phyloP scores from a whole-genome alignment of 1,284 basidiomycete genomes.

The Fomitopsis betulina region DNA sequence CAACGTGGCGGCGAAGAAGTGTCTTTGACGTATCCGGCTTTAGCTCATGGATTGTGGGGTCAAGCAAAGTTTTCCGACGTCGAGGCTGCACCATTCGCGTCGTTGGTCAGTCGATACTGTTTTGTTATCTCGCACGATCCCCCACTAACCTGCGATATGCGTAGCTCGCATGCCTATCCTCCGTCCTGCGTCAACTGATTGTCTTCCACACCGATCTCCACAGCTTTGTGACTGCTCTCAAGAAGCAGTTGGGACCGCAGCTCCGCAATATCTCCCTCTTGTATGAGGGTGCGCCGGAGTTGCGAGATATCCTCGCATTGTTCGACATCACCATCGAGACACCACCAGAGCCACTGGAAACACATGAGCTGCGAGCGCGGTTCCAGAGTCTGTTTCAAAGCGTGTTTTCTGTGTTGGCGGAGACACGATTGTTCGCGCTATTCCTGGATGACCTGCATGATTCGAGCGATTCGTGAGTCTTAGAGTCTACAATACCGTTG shows the following conservation, averaged over 20 bases:
- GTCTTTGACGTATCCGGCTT: background rate
- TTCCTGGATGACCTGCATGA: constrained; percentile 72
- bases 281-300: constrained; percentile 64
- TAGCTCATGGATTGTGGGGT: constrained; percentile 70
- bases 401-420: constrained; percentile 62
- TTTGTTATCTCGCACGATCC: background rate
- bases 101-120: constrained; percentile 40
- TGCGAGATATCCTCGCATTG: constrained; percentile 53
- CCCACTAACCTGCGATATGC: background rate
- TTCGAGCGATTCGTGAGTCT: constrained; percentile 58
- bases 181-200: constrained; percentile 66
- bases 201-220: constrained; percentile 66
- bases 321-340: constrained; percentile 49
- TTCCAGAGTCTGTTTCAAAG: constrained; percentile 67
- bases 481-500: background rate
- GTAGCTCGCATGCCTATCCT: constrained; percentile 61
- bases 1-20: background rate
- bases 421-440: constrained; percentile 60
- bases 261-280: constrained; percentile 62
- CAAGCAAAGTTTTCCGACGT: constrained; percentile 66
- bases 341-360: constrained; percentile 50
- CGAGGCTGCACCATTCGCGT: constrained; percentile 62
- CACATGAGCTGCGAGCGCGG: constrained; percentile 55
- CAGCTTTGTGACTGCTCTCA: constrained; percentile 56
- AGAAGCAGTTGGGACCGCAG: constrained; percentile 59